These are phyloP conservation scores for Cyberlindnera sargentensis DNA, from an alignment of 805 yeast genomes.

Conservation along the genomic window DNA sequence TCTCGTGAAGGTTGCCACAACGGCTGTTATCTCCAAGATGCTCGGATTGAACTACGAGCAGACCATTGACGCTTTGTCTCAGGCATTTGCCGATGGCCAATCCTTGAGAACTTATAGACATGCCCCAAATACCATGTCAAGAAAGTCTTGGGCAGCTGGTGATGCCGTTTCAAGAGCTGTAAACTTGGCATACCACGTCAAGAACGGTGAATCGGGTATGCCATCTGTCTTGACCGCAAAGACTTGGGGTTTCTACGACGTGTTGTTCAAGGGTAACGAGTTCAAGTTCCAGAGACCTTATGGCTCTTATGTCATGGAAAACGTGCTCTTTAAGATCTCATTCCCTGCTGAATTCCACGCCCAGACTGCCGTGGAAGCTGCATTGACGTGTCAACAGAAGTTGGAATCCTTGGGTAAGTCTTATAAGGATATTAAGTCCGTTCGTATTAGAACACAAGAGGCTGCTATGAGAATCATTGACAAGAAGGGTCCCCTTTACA, in stretches of 20 bases:
- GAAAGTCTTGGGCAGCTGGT: conserved; percentile 66
- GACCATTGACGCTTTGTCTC: conserved; percentile 49
- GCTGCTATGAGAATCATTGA: conserved; percentile 57
- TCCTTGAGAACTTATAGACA: conserved; percentile 54
- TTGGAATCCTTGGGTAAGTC: conserved; percentile 36
- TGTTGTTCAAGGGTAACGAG: conserved; percentile 44
- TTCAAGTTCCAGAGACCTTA: conserved; percentile 48
- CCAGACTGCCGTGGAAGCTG: conserved; percentile 58
- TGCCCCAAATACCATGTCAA: conserved; percentile 56
- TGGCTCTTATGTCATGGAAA: conserved; percentile 58
- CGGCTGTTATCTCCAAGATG: conserved; percentile 52
- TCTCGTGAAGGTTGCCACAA: conserved; percentile 52
- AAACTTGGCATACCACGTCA: conserved; percentile 44
- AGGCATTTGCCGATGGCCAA: conserved; percentile 57
- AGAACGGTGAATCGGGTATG: conserved; percentile 47
- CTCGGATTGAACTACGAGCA: conserved; percentile 44
- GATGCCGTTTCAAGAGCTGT: conserved; percentile 57
- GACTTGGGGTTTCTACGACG: conserved; percentile 61
- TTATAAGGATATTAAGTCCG: conserved; percentile 39
- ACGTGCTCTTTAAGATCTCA: conserved; percentile 52
- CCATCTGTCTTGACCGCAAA: conserved; percentile 51
- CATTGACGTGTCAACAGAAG: conserved; percentile 35
- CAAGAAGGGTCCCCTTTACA: conserved; percentile 51
- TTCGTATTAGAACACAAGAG: conserved; percentile 50
- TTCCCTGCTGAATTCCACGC: conserved; percentile 64